Conservation (phyloP, 371 early-diverging fungal genomes). For the Mucor sp. region DNA sequence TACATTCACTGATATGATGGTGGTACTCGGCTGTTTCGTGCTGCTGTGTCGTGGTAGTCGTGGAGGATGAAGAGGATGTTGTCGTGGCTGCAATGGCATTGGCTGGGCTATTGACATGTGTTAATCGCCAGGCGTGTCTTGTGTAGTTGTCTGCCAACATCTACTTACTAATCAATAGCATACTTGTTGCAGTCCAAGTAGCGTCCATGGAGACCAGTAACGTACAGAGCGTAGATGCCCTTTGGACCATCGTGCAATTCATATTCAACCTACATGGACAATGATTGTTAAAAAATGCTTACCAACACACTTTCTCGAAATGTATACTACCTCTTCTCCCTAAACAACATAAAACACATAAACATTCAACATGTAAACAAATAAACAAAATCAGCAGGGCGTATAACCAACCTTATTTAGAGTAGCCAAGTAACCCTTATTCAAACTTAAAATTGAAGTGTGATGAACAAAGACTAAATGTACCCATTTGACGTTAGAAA, state of each 20-base stretch:
- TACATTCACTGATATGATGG: background rate
- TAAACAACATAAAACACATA: conserved; percentile 2
- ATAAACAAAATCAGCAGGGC: background rate
- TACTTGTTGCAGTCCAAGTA: background rate
- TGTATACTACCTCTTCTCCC: conserved; percentile 8
- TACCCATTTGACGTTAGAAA: background rate
- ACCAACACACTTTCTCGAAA: background rate
- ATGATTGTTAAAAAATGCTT: background rate
- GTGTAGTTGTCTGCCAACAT: too few relatives aligned
- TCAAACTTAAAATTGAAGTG: conserved; percentile 3
- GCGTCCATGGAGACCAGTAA: conserved; percentile 1
- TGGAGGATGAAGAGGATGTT: background rate
- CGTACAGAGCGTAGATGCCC: conserved; percentile 6
- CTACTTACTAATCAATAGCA: background rate
- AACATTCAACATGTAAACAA: background rate
- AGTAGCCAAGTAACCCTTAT: background rate
- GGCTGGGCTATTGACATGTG: background rate
- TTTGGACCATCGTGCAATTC: conserved; percentile 6
- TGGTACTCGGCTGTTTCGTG: background rate
- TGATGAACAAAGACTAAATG: conserved; percentile 12
- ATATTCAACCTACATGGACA: conserved; percentile 12
- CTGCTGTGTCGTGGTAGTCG: background rate
- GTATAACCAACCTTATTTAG: conserved; percentile 7
- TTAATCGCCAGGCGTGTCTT: background rate
- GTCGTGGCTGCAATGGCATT: background rate